A percentile compares a stretch with the other conserved stretches of the same genome.
Conservation (phyloP, 371 early-diverging fungal species). For the Zychaea mexicana region DNA sequence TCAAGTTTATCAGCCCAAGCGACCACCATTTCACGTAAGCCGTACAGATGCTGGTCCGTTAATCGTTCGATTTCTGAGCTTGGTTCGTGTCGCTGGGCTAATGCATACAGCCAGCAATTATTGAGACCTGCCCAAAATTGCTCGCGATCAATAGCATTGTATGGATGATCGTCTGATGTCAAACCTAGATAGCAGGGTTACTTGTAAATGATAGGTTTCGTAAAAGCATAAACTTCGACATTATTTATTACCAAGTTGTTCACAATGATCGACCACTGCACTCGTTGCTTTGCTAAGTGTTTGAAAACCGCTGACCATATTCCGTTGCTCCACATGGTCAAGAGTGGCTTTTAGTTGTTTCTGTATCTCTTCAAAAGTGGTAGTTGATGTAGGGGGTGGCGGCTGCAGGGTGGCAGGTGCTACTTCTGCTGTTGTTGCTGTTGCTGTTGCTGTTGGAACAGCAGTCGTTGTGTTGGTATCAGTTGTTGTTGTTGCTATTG, state of each 20-base stretch:
- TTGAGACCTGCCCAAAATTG: constrained; percentile 83
- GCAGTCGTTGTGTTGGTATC: background rate
- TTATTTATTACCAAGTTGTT: constrained; percentile 57
- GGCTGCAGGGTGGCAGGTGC: constrained; percentile 8
- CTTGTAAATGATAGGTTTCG: too few relatives aligned
- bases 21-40: constrained; percentile 64
- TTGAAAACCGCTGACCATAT: constrained; percentile 74
- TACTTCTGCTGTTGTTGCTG: background rate
- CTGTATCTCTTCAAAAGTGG: constrained; percentile 69
- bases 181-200: constrained; percentile 34
- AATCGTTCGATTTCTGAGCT: constrained; percentile 59
- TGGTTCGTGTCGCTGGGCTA: constrained; percentile 64
- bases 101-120: constrained; percentile 79
- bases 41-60: constrained; percentile 62
- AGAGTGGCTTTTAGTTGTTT: constrained; percentile 71
- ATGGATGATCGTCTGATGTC: constrained; percentile 55
- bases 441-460: constrained; percentile 8
- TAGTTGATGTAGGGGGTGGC: constrained; percentile 6
- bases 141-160: constrained; percentile 58
- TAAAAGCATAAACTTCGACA: too few relatives aligned
- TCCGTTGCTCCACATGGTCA: constrained; percentile 67
- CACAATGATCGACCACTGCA: constrained; percentile 73
- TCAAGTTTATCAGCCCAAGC: constrained; percentile 79
- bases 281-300: constrained; percentile 72
- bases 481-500: background rate